These are phyloP conservation scores for Exsudoporus floridanus DNA, from an alignment of 1,284 basidiomycete genomes.

Conservation along the genomic window DNA sequence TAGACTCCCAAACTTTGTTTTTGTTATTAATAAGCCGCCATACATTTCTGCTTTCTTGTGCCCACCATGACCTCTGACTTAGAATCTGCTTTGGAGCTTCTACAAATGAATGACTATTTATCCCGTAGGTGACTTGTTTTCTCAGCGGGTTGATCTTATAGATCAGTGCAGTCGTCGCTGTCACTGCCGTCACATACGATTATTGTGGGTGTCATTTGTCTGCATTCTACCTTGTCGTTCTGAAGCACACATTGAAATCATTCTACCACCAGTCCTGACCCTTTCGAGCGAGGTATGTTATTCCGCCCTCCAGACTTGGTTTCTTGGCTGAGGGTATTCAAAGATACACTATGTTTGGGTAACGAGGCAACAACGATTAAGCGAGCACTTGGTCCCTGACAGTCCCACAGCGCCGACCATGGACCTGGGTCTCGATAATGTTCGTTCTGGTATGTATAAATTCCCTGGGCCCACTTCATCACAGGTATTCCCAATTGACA, in stretches of 20 bases:
- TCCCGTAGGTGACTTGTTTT: too few relatives aligned
- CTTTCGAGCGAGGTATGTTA: conserved; percentile 1
- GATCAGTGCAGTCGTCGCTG: not conserved
- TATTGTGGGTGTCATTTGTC: not conserved
- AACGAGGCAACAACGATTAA: too few relatives aligned
- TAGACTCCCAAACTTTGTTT: too few relatives aligned
- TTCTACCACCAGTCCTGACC: conserved; percentile 10
- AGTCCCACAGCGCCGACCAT: not conserved
- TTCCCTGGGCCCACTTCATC: not conserved
- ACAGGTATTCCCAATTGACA: not conserved
- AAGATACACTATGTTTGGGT: conserved; percentile 21
- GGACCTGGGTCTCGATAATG: conserved; percentile 9
- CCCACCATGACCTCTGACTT: not conserved
- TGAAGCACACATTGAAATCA: too few relatives aligned
- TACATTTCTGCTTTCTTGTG: too few relatives aligned
- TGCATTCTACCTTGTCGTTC: not conserved
- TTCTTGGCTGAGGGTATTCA: not conserved
- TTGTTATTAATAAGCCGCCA: too few relatives aligned
- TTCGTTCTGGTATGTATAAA: conserved; percentile 6
- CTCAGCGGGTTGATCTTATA: not conserved
- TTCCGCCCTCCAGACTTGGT: not conserved
- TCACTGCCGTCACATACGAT: conserved; percentile 4
- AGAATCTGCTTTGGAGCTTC: not conserved
- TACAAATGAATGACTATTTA: not conserved
- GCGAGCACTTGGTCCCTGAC: not conserved